Evolutionary conservation across 495 filamentous ascomycete genomes (phyloP).

Genomic region (Podospora comata): DNA sequence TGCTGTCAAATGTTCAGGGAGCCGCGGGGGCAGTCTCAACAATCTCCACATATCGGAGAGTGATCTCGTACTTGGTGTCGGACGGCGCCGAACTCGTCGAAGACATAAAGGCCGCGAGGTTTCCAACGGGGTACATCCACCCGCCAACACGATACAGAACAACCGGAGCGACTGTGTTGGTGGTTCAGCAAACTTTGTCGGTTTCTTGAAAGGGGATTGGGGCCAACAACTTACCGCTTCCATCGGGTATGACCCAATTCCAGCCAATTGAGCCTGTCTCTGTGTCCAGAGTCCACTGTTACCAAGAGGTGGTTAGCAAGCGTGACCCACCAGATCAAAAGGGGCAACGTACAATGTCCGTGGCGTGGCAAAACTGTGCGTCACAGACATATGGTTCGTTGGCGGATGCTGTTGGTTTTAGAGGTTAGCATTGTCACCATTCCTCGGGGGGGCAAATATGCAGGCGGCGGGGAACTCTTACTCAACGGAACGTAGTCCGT

Average conservation of each 20-base stretch:
- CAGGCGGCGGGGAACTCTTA: neutral
- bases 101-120: conserved; percentile 7
- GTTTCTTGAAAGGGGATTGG: no score
- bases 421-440: neutral
- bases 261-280: conserved; percentile 9
- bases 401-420: conserved; percentile 10
- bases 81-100: conserved; percentile 6
- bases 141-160: conserved; percentile 15
- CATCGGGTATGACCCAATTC: conserved; percentile 12
- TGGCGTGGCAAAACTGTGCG: conserved; percentile 1
- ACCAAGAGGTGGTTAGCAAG: neutral
- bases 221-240: neutral
- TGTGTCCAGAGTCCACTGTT: conserved; percentile 19
- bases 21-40: no score
- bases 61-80: conserved; percentile 15
- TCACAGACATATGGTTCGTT: neutral
- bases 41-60: neutral
- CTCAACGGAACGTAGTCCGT: neutral
- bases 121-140: conserved; percentile 17
- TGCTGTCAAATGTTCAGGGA: neutral
- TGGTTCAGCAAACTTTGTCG: neutral
- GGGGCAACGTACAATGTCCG: conserved; percentile 18
- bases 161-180: conserved; percentile 7
- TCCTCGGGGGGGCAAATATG: no score
- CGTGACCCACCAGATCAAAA: neutral